phyloP scores from a whole-genome alignment of 179 eudicot genomes.

The Silene vulgaris region DNA sequence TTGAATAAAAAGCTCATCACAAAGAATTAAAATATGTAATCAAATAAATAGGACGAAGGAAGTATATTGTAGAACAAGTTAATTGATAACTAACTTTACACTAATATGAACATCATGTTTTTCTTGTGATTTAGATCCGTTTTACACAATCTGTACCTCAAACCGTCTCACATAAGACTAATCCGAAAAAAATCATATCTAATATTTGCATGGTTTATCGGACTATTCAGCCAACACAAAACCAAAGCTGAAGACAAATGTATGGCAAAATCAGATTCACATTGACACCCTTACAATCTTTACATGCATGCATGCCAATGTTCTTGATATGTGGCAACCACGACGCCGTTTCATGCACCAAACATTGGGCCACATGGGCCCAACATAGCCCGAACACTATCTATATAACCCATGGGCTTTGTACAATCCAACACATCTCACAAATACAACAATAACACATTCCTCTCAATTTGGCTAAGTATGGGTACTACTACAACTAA shows the following conservation, averaged over 20 bases:
- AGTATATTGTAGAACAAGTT: no score
- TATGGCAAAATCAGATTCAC: constrained; percentile 15
- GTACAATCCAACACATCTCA: background rate
- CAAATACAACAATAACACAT: background rate
- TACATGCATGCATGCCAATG: constrained; percentile 5
- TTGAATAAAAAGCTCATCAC: no score
- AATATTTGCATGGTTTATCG: constrained; percentile 19
- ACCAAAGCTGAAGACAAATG: constrained; percentile 28
- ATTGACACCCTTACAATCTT: constrained; percentile 22
- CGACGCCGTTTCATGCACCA: constrained; percentile 19
- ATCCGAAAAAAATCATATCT: no score
- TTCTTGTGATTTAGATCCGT: no score
- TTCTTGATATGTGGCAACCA: constrained; percentile 28
- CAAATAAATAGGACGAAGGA: no score
- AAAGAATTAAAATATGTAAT: no score
- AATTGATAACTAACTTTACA: no score
- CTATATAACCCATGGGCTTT: background rate
- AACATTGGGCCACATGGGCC: background rate
- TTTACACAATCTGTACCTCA: no score
- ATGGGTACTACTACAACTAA: constrained; percentile 34
- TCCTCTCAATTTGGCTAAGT: constrained; percentile 10
- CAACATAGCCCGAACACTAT: background rate
- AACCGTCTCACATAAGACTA: no score
- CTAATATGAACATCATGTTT: no score
- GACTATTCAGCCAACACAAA: constrained; percentile 8